Base-by-base conservation (phyloP, 2,329 filamentous ascomycete genomes). In the Xylaria sp. region DNA sequence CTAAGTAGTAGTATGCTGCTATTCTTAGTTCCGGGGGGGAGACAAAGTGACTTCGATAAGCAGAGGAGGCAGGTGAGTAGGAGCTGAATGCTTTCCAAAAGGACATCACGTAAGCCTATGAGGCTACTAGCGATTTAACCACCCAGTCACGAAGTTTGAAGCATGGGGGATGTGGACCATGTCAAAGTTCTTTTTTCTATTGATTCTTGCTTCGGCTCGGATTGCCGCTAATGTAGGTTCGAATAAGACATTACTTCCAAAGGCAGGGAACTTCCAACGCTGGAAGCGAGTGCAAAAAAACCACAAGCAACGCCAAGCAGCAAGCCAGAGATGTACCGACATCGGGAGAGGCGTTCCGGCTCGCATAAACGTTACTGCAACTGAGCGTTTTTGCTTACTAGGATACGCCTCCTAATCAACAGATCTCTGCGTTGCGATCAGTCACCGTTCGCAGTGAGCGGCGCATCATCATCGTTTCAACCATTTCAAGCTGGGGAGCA, bases 331-430 rank as follows among this genome's bases (percentile, higher is more conserved):
- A 62, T 53, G 45, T 67, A 67, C 67, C 67, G 67, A 67, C 64
- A 65, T 69, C 67, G 67, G 67, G 67, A 55, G 57, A 61, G 67
- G 64, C 60, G 60, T 61, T 65, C 58, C 64, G 60, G 53, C 67
- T 66, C 58, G 56, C 50, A 61, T 60, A 32, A 36, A 55, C 28
- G 58, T 65, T 39, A 39, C 39, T 52, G 36, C 20, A 58, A n/a
- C 15, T 59, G 36, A 18, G 32, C n/a, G 30, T 25, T 20, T 59
- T 39, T 63, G 63, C 55, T 63, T 66, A 66, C 63, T 56, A 9
- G 55, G 39, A 56, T 48, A 30, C 18, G 53, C 53, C 25, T 20
- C 45, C 53, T 30, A 30, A 39, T 45, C 55, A 41, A 48, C 25
- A 58, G 20, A 39, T 62, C 20, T 53, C 59, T 56, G 30, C 43